Percentiles rank a stretch among this genome's conserved stretches.
Evolutionary conservation across 768 basidiomycete genomes (phyloP).

Genomic region (Omphalotus guepiniiformis): DNA sequence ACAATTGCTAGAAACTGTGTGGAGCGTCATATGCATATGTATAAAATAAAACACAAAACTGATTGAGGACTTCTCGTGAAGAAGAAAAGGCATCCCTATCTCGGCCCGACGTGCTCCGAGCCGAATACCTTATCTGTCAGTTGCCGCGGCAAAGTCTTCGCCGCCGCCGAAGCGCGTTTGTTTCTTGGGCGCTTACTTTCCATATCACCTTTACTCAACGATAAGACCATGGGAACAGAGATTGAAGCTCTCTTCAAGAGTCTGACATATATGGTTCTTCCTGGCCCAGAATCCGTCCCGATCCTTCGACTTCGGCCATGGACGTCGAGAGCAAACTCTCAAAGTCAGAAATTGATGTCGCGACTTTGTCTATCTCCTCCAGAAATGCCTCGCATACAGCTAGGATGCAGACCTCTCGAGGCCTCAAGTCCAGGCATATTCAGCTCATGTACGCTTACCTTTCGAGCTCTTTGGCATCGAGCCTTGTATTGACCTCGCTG

Average conservation of each 20-base stretch:
- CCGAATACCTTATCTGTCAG: neutral
- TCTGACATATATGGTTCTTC: too few species aligned
- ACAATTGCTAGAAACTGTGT: neutral
- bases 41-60: too few species aligned
- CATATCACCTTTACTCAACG: too few species aligned
- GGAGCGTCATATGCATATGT: too few species aligned
- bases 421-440: conserved; percentile 8
- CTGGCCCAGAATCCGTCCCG: too few species aligned
- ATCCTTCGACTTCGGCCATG: too few species aligned
- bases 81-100: too few species aligned
- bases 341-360: conserved; percentile 5
- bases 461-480: neutral
- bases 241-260: too few species aligned
- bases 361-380: neutral
- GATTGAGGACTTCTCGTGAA: neutral
- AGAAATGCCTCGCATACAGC: conserved; percentile 2
- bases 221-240: too few species aligned
- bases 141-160: too few species aligned
- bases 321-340: conserved; percentile 7
- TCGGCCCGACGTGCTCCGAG: neutral
- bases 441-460: conserved; percentile 5
- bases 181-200: too few species aligned
- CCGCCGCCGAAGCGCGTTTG: too few species aligned
- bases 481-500: neutral
- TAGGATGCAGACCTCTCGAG: conserved; percentile 5